Evolutionary conservation across 148 eudicot genomes (phyloP).

Genomic region (Beta vulgaris): DNA sequence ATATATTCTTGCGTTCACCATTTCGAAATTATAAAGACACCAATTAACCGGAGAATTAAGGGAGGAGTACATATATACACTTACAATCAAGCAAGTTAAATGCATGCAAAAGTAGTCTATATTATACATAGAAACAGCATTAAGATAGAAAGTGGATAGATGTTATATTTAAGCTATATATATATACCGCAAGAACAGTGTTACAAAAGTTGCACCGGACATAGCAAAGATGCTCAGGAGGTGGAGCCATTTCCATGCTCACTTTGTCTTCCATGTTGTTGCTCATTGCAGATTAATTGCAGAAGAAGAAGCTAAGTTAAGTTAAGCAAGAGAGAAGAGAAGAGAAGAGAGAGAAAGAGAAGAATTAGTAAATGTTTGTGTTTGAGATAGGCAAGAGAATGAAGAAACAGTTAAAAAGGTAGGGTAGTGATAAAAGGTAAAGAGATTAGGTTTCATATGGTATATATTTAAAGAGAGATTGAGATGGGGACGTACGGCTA

Average conservation of each 20-base stretch:
- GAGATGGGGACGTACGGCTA: constrained; percentile 4
- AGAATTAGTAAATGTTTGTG: neutral
- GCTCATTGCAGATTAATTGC: neutral
- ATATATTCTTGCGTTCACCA: too few species aligned
- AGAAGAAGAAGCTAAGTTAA: neutral
- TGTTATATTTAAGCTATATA: too few species aligned
- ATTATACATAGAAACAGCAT: too few species aligned
- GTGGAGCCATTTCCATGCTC: constrained; percentile 49
- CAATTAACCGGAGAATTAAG: too few species aligned
- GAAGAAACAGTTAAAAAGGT: neutral
- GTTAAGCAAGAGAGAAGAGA: too few species aligned
- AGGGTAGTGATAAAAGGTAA: constrained; percentile 1
- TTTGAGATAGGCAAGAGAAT: neutral
- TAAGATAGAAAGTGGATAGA: too few species aligned
- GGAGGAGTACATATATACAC: too few species aligned
- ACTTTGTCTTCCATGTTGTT: constrained; percentile 42
- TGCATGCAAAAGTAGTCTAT: too few species aligned
- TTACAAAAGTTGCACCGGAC: constrained; percentile 87
- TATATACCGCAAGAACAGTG: constrained; percentile 91
- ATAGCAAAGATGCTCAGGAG: constrained; percentile 77
- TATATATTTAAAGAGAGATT: neutral
- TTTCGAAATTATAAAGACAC: too few species aligned
- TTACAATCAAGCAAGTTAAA: too few species aligned
- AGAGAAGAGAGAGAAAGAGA: neutral
- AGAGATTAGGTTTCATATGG: neutral